Conservation (phyloP, 139 green algal species). For the Astrephomene gubernaculifera region DNA sequence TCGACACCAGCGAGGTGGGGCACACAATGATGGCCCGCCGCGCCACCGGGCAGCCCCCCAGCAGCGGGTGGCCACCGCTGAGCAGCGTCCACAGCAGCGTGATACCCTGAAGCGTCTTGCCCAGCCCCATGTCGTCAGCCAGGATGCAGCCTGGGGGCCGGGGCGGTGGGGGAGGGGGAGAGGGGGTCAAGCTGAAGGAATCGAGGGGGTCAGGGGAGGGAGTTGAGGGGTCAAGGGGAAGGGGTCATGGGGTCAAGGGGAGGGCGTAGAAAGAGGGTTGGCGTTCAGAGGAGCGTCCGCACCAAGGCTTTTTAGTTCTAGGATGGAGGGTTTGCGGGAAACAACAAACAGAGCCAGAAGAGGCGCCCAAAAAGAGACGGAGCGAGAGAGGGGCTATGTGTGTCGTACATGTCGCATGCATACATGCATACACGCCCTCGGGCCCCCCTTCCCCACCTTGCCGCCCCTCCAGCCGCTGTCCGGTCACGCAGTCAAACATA, state of each 20-base stretch:
- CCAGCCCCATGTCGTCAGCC: constrained; percentile 95
- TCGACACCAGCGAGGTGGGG: constrained; percentile 96
- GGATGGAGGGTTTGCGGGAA: too few relatives aligned
- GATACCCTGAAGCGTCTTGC: constrained; percentile 94
- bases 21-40: constrained; percentile 95
- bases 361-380: too few relatives aligned
- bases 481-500: constrained; percentile 99
- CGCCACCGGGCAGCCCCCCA: constrained; percentile 81
- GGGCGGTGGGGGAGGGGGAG: background rate
- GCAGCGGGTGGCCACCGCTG: constrained; percentile 58
- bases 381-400: too few relatives aligned
- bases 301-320: too few relatives aligned
- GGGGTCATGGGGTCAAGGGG: too few relatives aligned
- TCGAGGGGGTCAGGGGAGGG: background rate
- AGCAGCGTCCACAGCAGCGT: constrained; percentile 97
- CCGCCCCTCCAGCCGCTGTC: constrained; percentile 64
- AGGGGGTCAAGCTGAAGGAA: background rate
- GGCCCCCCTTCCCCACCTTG: constrained; percentile 20
- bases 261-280: too few relatives aligned
- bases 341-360: too few relatives aligned
- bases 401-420: too few relatives aligned
- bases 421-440: background rate
- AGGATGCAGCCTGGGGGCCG: constrained; percentile 88
- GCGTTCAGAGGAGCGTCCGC: too few relatives aligned
- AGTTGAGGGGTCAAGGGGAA: background rate